Evolutionary conservation across 2,329 filamentous ascomycete species (phyloP).

Genomic region (Ceratocystis huliohia): DNA sequence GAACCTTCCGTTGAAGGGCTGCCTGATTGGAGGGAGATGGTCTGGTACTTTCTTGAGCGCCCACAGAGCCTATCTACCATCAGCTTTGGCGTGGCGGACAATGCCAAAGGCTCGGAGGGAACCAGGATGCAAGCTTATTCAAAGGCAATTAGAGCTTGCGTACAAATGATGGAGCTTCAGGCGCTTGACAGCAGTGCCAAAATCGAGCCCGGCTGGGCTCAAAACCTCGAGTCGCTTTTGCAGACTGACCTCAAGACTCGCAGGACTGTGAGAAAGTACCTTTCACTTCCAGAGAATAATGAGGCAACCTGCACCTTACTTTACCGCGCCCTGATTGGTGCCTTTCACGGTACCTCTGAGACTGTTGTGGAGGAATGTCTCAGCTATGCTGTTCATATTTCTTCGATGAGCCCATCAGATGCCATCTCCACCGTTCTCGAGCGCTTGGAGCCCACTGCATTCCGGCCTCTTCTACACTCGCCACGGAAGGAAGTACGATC

Average conservation of each 20-base stretch:
- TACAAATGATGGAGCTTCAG: conserved; percentile 39
- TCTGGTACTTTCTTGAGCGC: conserved; percentile 36
- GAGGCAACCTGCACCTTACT: not conserved
- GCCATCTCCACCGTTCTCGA: not conserved
- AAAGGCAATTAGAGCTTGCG: conserved; percentile 56
- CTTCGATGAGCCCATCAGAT: conserved; percentile 37
- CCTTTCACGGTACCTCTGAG: conserved; percentile 35
- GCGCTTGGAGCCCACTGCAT: conserved; percentile 32
- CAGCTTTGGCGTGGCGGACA: conserved; percentile 29
- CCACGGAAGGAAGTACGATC: conserved; percentile 58
- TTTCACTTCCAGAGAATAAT: conserved; percentile 32
- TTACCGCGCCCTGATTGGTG: conserved; percentile 26
- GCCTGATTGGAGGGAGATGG: conserved; percentile 42
- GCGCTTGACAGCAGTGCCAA: conserved; percentile 38
- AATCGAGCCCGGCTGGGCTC: conserved; percentile 72
- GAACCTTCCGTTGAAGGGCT: conserved; percentile 27
- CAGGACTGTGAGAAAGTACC: conserved; percentile 42
- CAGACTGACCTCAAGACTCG: conserved; percentile 56
- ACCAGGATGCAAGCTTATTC: conserved; percentile 45
- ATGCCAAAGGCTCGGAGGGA: conserved; percentile 32
- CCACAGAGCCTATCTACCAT: not conserved
- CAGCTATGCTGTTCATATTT: conserved; percentile 41
- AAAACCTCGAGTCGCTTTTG: conserved; percentile 60
- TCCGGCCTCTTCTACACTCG: conserved; percentile 52
- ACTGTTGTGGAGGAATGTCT: conserved; percentile 40